Conservation (phyloP, 2,329 filamentous ascomycete genomes). For the Clonostachys solani region DNA sequence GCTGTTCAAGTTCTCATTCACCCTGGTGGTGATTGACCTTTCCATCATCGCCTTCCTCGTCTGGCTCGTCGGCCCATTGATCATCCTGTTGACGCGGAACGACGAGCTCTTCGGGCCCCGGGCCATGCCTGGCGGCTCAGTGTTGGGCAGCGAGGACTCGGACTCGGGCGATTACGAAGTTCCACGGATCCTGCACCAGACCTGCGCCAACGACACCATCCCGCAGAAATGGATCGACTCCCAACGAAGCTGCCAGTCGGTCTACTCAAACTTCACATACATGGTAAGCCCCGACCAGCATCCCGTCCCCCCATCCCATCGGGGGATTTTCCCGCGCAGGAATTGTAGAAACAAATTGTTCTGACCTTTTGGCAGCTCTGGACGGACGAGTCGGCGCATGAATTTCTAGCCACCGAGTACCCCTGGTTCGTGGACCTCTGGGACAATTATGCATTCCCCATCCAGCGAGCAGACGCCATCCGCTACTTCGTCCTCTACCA, state of each 20-base stretch:
- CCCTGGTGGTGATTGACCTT: conserved; percentile 57
- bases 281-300: conserved; percentile 41
- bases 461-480: conserved; percentile 69
- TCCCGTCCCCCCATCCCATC: not conserved
- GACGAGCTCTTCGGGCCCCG: conserved; percentile 20
- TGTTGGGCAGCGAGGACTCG: conserved; percentile 56
- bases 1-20: conserved; percentile 37
- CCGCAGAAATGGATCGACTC: conserved; percentile 62
- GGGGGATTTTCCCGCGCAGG: not conserved
- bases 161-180: conserved; percentile 67
- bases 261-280: conserved; percentile 71
- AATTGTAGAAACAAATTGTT: not conserved
- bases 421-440: conserved; percentile 70
- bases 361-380: conserved; percentile 49
- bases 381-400: conserved; percentile 63
- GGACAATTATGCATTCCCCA: conserved; percentile 64
- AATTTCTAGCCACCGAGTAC: conserved; percentile 67
- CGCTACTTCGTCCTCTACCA: conserved; percentile 70
- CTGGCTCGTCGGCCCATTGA: conserved; percentile 65
- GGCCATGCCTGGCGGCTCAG: not conserved
- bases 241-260: conserved; percentile 61
- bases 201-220: conserved; percentile 65
- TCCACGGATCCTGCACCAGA: conserved; percentile 74
- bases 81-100: conserved; percentile 57
- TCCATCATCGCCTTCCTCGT: conserved; percentile 61